A percentile compares a stretch with the other conserved stretches of the same genome.
These are phyloP conservation scores for Casaregolazyma suthepensis DNA, from an alignment of 1,139 yeast species.

Conservation along the genomic window DNA sequence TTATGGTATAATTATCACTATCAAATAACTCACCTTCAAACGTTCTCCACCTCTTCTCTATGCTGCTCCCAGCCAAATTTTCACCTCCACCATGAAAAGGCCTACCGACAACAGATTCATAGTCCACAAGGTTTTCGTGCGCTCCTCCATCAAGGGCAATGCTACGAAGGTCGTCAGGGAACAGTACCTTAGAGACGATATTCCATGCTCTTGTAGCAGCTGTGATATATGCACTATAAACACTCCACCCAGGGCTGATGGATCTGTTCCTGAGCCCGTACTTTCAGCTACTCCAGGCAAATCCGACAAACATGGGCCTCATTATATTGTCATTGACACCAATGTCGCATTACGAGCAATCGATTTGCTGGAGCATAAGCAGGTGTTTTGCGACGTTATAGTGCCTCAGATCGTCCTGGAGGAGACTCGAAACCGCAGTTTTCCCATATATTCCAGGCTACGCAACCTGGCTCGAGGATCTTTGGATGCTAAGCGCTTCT, in stretches of 20 bases:
- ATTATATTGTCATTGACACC: constrained; percentile 81
- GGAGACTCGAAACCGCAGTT: constrained; percentile 82
- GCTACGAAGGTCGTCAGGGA: constrained; percentile 91
- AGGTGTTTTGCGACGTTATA: constrained; percentile 81
- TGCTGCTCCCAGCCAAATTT: not conserved
- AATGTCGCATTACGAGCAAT: constrained; percentile 85
- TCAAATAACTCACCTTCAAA: too few species aligned
- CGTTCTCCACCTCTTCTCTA: too few species aligned
- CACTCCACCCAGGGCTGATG: constrained; percentile 37
- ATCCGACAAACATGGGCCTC: constrained; percentile 52
- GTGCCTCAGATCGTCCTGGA: constrained; percentile 92
- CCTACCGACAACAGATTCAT: constrained; percentile 16
- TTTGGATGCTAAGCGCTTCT: constrained; percentile 69
- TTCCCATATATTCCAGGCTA: constrained; percentile 81
- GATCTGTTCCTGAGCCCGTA: constrained; percentile 41
- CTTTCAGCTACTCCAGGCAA: constrained; percentile 45
- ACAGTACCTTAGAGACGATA: constrained; percentile 85
- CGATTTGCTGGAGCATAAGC: constrained; percentile 73
- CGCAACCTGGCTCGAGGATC: constrained; percentile 59
- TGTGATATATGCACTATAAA: constrained; percentile 53
- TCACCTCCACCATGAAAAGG: constrained; percentile 9
- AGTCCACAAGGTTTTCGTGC: constrained; percentile 82
- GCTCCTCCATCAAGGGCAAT: constrained; percentile 75
- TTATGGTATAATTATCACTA: too few species aligned
- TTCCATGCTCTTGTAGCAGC: constrained; percentile 76